Conservation (phyloP, 2,329 filamentous ascomycete species). For the Mycosphaerelloides madeirae region DNA sequence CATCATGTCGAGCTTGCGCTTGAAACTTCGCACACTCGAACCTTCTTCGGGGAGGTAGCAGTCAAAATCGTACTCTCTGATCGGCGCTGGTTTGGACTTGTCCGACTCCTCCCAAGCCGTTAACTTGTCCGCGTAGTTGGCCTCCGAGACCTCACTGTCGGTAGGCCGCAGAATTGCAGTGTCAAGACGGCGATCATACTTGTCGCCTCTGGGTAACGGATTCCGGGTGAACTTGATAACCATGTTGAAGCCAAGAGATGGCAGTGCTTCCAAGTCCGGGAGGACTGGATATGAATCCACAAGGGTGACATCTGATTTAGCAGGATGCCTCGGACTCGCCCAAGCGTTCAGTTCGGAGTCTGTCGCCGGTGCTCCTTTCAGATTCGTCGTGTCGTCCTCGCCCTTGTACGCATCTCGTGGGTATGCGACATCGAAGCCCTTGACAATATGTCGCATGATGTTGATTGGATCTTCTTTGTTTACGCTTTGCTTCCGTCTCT, state of each 20-base stretch:
- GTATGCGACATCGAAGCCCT: constrained; percentile 62
- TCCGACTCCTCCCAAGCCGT: constrained; percentile 46
- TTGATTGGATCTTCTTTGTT: constrained; percentile 56
- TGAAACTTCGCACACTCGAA: constrained; percentile 48
- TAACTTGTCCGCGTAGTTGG: constrained; percentile 47
- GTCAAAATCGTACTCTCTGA: constrained; percentile 56
- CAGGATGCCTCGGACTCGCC: constrained; percentile 56
- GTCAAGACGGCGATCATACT: constrained; percentile 57
- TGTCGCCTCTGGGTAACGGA: constrained; percentile 47
- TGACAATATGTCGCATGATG: constrained; percentile 57
- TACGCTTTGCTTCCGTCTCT: constrained; percentile 34
- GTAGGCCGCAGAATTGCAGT: constrained; percentile 54
- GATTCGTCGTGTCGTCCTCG: constrained; percentile 54
- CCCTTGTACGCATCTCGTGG: constrained; percentile 62
- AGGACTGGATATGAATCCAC: constrained; percentile 58
- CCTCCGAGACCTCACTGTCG: constrained; percentile 42
- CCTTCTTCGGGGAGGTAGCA: constrained; percentile 53
- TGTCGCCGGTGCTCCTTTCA: constrained; percentile 51
- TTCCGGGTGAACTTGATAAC: constrained; percentile 59
- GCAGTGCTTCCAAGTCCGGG: constrained; percentile 57
- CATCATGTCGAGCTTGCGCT: constrained; percentile 51
- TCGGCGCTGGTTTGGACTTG: constrained; percentile 47
- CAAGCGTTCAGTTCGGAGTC: constrained; percentile 55
- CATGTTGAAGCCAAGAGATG: constrained; percentile 55
- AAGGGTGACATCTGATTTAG: constrained; percentile 53